Base-by-base conservation (phyloP, 2,329 filamentous ascomycete genomes). In the Talaromyces atroroseus region DNA sequence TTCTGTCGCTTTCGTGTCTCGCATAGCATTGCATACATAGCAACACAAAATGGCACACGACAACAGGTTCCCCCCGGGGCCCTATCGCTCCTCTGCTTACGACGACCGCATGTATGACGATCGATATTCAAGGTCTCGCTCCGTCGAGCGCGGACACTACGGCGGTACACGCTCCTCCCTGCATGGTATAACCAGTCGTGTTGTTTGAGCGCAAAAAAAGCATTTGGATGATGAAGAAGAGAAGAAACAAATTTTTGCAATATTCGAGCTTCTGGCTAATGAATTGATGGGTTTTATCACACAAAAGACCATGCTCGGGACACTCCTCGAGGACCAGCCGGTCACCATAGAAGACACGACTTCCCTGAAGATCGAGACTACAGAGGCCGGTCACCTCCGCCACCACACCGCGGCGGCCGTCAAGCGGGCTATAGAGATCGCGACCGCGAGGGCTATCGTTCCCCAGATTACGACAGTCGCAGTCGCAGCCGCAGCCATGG, bases 101-200 rank as follows among this genome's bases (percentile, higher is more conserved):
- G 67, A 71, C 49, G 70, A 76, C 55, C 66, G 69, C 51, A 76
- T 78, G 70, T 78, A 78, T 61, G 75, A 78, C 61, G 77, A 78
- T 59, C 69, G 66, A 54, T 67, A 63, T 56, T 72, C 73, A 36
- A 67, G 66, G 63, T 76, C 75, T 56, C 71, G 69, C 55, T 73
- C 73, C 44, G 57, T 60, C 50, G 66, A 71, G 58, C 69, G 62
- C 36, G 64, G 61, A 66, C 63, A 68, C 58, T 74, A 74, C 67
- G 71, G 71, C 65, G 71, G 70, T 73, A 74, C 69, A 69, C 69
- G 65, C 65, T 70, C 72, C 71, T 71, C 75, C 71, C 71, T 72
- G 64, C 74, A 77, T 70, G 73, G 68, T 74, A 75, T 70, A 68
- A 68, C 59, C 61, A 61, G 60, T 60, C 51, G 51, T 52, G 50